These are phyloP conservation scores for Aspergillus transmontanensis DNA, from an alignment of 2,329 filamentous ascomycete genomes.

Conservation along the genomic window DNA sequence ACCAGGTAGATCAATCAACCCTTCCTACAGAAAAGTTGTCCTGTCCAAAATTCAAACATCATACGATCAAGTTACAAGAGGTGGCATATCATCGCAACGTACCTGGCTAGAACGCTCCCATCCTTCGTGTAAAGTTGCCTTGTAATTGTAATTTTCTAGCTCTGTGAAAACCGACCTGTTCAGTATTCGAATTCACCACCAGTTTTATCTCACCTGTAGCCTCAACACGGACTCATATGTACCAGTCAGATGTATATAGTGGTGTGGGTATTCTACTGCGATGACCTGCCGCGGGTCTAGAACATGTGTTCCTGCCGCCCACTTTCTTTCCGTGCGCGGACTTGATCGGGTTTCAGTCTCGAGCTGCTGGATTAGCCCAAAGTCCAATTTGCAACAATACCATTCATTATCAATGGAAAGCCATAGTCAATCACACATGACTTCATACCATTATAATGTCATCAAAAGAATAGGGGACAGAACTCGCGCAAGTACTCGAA, in stretches of 20 bases:
- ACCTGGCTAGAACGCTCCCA: not conserved
- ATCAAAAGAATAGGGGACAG: not conserved
- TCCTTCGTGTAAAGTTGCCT: not conserved
- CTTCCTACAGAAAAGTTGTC: not conserved
- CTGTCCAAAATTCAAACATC: not conserved
- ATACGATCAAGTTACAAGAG: not conserved
- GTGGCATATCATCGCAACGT: not conserved
- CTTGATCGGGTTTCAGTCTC: constrained; percentile 10
- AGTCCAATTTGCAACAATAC: constrained; percentile 5
- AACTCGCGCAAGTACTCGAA: not conserved
- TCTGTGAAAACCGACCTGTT: not conserved
- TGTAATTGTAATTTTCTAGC: not conserved
- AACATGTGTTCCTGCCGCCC: constrained; percentile 21
- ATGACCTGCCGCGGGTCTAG: constrained; percentile 21
- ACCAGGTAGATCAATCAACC: constrained; percentile 14
- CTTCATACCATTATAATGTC: not conserved
- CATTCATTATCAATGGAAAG: constrained; percentile 2
- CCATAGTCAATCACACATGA: constrained; percentile 2
- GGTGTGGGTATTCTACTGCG: constrained; percentile 3
- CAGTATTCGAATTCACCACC: not conserved
- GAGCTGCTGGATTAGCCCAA: constrained; percentile 9
- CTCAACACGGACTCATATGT: not conserved
- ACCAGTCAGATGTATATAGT: constrained; percentile 12
- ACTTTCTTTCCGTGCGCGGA: constrained; percentile 10
- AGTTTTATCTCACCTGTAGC: not conserved